Evolutionary conservation across 2,329 filamentous ascomycete species (phyloP).

Genomic region (Pseudogymnoascus sp.): DNA sequence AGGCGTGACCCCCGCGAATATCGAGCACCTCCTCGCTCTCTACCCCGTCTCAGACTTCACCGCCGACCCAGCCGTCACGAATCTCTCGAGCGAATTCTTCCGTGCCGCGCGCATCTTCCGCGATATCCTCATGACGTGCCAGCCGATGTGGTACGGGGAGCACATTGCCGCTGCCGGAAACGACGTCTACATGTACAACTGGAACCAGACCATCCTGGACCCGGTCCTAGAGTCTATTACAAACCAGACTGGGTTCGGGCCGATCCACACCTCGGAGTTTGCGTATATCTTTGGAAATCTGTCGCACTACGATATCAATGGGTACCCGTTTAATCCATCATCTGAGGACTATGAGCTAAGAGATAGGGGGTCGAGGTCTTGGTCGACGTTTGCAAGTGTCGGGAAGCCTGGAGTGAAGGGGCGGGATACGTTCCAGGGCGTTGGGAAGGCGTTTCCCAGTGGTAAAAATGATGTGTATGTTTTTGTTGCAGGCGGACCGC

Average conservation of each 20-base stretch:
- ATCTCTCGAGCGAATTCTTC: slow-evolving; percentile 41
- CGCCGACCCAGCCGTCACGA: slow-evolving; percentile 28
- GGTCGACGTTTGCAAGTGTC: slow-evolving; percentile 38
- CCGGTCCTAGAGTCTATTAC: slow-evolving; percentile 31
- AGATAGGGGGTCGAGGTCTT: slow-evolving; percentile 36
- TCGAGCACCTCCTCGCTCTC: slow-evolving; percentile 37
- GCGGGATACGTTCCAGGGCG: slow-evolving; percentile 35
- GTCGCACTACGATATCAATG: slow-evolving; percentile 35
- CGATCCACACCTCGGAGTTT: slow-evolving; percentile 45
- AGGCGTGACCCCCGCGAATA: slow-evolving; percentile 31
- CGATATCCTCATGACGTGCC: slow-evolving; percentile 44
- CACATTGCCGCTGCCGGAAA: slow-evolving; percentile 33
- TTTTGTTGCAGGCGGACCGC: slow-evolving; percentile 38
- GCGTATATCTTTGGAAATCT: slow-evolving; percentile 44
- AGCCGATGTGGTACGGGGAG: slow-evolving; percentile 36
- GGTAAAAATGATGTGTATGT: slow-evolving; percentile 24
- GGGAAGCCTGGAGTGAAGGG: slow-evolving; percentile 30
- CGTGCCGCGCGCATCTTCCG: slow-evolving; percentile 41
- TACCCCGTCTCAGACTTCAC: slow-evolving; percentile 44
- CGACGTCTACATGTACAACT: slow-evolving; percentile 41
- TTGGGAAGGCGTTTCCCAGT: slow-evolving; percentile 31
- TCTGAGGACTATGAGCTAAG: slow-evolving; percentile 34
- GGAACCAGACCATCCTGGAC: slow-evolving; percentile 47
- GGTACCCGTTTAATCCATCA: slow-evolving; percentile 30
- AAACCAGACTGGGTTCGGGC: slow-evolving; percentile 35